A percentile compares a stretch with the other conserved stretches of the same genome.
phyloP scores from a whole-genome alignment of 768 basidiomycete genomes.

The Pleurotus pulmonarius region DNA sequence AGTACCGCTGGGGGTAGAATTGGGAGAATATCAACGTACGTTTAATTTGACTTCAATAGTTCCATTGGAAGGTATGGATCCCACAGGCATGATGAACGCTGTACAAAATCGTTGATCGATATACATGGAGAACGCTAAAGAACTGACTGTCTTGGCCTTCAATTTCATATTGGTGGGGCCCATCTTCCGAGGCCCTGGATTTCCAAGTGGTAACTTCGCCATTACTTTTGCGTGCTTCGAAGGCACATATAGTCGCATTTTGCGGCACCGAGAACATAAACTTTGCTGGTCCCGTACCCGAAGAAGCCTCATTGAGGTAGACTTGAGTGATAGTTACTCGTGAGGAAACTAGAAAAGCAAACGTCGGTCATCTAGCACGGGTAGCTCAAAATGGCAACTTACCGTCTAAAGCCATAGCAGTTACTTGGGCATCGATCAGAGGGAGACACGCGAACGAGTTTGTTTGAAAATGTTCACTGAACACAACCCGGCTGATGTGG shows the following conservation, averaged over 20 bases:
- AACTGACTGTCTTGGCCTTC: no score
- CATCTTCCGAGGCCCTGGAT: background rate
- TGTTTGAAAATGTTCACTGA: no score
- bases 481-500: no score
- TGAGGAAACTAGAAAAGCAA: conserved; percentile 33
- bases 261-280: conserved; percentile 61
- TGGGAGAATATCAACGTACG: conserved; percentile 24
- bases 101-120: background rate
- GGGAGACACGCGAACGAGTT: conserved; percentile 17
- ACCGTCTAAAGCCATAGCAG: conserved; percentile 42
- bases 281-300: conserved; percentile 37
- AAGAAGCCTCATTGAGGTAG: conserved; percentile 33
- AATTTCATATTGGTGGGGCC: no score
- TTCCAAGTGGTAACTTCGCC: conserved; percentile 36
- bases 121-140: no score
- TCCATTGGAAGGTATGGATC: conserved; percentile 41
- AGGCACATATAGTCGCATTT: conserved; percentile 49
- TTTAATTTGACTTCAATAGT: conserved; percentile 37
- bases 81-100: conserved; percentile 60
- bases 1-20: background rate
- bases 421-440: conserved; percentile 36
- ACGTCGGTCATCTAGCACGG: background rate
- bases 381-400: conserved; percentile 3
- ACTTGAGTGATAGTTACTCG: conserved; percentile 35
- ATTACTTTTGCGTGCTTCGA: conserved; percentile 42